phyloP scores from a whole-genome alignment of 352 stramenopile species.

The Globisporangium spinosum region DNA sequence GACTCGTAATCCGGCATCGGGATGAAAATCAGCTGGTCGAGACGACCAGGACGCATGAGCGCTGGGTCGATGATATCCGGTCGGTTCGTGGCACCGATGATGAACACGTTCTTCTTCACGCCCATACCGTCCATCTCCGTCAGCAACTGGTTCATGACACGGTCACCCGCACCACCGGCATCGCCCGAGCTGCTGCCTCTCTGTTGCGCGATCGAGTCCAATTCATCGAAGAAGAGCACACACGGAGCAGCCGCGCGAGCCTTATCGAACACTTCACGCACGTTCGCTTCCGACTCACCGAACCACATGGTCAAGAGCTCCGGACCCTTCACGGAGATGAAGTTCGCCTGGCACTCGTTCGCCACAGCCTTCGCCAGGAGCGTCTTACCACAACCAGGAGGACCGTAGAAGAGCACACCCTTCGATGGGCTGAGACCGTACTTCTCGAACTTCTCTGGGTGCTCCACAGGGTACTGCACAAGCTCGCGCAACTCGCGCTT shows the following conservation, averaged over 20 bases:
- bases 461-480: conserved; percentile 99
- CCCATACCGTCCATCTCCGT: conserved; percentile 99
- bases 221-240: conserved; percentile 99
- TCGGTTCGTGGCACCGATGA: conserved; percentile 94
- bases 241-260: conserved; percentile 95
- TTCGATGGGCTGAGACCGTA: conserved; percentile 93
- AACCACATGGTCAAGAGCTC: conserved; percentile 99
- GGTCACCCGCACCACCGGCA: conserved; percentile 95
- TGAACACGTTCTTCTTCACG: conserved; percentile 99
- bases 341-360: conserved; percentile 99
- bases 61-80: conserved; percentile 98
- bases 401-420: conserved; percentile 99
- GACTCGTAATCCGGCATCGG: conserved; percentile 97
- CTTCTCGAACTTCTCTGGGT: conserved; percentile 99
- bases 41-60: conserved; percentile 94
- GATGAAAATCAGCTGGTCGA: conserved; percentile 96
- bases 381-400: conserved; percentile 99
- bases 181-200: conserved; percentile 94
- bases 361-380: conserved; percentile 99
- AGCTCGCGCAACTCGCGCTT: conserved; percentile 99
- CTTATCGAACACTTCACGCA: conserved; percentile 99
- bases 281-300: conserved; percentile 98
- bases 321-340: conserved; percentile 99
- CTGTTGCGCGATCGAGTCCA: conserved; percentile 98
- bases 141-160: conserved; percentile 99